A percentile compares a stretch with the other conserved stretches of the same genome.
Conservation (phyloP, 768 basidiomycete genomes). For the Suillus lakei region DNA sequence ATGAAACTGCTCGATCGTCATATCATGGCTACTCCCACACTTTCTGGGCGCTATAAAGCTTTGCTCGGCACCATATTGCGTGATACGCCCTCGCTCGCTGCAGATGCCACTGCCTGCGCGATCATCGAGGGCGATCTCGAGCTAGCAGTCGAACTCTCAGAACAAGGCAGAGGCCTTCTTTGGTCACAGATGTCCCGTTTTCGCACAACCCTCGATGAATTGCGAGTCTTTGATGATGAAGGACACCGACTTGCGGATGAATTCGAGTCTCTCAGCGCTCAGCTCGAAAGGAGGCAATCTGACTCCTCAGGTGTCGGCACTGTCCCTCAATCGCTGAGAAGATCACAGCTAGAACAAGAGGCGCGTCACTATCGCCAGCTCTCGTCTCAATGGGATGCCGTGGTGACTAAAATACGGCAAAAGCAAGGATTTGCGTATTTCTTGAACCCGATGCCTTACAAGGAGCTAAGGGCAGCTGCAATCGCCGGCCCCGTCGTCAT, state of each 20-base stretch:
- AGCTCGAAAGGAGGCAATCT: constrained; percentile 12
- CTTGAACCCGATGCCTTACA: constrained; percentile 27
- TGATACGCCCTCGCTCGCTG: constrained; percentile 18
- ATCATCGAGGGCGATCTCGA: constrained; percentile 21
- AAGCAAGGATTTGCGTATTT: constrained; percentile 36
- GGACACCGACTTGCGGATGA: constrained; percentile 28
- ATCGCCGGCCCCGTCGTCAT: constrained; percentile 40
- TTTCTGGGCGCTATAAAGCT: constrained; percentile 19
- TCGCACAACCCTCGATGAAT: constrained; percentile 28
- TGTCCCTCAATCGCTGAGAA: neutral
- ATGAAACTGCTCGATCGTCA: constrained; percentile 24
- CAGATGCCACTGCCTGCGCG: constrained; percentile 33
- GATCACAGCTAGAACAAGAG: constrained; percentile 18
- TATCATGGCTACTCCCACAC: constrained; percentile 21
- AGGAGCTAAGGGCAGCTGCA: constrained; percentile 23
- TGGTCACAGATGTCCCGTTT: constrained; percentile 35
- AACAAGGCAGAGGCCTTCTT: constrained; percentile 34
- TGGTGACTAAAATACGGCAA: constrained; percentile 26
- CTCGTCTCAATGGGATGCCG: constrained; percentile 23
- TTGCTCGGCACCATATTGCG: constrained; percentile 14
- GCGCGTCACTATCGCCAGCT: constrained; percentile 20
- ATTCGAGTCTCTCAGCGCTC: constrained; percentile 27
- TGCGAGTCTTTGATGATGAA: constrained; percentile 19
- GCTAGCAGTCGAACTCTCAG: constrained; percentile 40
- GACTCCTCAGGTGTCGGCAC: neutral